Base-by-base conservation (phyloP, 768 basidiomycete genomes). In the Phlegmacium glaucopus region DNA sequence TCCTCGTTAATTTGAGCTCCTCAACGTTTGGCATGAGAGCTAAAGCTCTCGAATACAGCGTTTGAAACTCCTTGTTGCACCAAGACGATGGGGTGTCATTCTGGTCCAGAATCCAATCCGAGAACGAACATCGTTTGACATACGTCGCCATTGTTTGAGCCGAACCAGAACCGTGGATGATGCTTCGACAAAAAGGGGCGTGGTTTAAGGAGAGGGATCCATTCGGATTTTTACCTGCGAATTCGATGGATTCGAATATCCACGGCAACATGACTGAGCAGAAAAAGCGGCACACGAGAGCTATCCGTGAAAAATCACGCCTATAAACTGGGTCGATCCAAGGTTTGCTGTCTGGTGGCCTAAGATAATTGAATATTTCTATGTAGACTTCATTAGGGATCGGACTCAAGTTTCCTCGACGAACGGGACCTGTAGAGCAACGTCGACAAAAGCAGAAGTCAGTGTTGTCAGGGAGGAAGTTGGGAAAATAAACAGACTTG, bases 341-440 rank as follows among this genome's bases (percentile, higher is more conserved):
- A 34, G 51, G 47, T 28, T 46, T 50, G 1, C 54, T 42, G 13
- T 55, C 45, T 0, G 56, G 41, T 16, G 63, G 60, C 28, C 50
- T 52, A 4, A 76, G 35, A 28, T 59, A 56, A n/a, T 61, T 62
- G 37, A 75, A 65, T n/a, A 77, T 73, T 42, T 64, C 55, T 4
- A 69, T 49, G 43, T 76, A 77, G 15, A 78, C 61, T 49, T 78
- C 76, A 49, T 65, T 68, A 2, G 76, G 76, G 45, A 79, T 64
- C 5, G 63, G 53, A 1, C 64, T 30, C 9, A 66, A 47, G 38
- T 53, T 57, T 17, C 34, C 17, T 22, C 42, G 44, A 27, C 60
- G 58, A 28, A 48, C 40, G 25, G 61, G 60, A 45, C 48, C 60
- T 64, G 30, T 5, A 32, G 2, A 18, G 22, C 22, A n/a, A 12